Percentiles rank a stretch among this genome's conserved stretches.
phyloP scores from a whole-genome alignment of 345 rosid species.

The Psidium friedrichsthalianum region DNA sequence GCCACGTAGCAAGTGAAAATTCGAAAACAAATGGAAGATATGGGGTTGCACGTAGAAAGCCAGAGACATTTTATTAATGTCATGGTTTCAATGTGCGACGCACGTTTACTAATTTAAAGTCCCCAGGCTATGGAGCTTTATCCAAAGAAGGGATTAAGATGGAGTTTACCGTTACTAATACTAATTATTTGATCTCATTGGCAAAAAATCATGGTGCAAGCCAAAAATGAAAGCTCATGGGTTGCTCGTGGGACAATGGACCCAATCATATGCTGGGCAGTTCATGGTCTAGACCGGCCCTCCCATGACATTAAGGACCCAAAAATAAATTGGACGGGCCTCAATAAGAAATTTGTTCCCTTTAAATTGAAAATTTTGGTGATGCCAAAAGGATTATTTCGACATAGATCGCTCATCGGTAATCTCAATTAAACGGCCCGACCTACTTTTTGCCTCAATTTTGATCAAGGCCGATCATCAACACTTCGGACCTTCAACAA shows the following conservation, averaged over 20 bases:
- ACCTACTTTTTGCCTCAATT: neutral
- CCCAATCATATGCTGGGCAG: neutral
- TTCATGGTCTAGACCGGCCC: neutral
- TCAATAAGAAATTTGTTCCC: neutral
- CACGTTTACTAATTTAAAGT: neutral
- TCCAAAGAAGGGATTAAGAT: too few relatives aligned
- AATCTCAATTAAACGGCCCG: neutral
- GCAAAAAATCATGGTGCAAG: neutral
- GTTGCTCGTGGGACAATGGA: neutral
- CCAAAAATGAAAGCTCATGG: neutral
- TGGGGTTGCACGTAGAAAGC: neutral
- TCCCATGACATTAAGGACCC: neutral
- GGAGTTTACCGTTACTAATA: too few relatives aligned
- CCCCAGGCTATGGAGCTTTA: neutral
- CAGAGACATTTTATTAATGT: neutral
- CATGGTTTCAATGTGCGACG: neutral
- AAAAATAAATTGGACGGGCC: neutral
- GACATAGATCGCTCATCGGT: neutral
- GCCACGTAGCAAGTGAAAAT: neutral
- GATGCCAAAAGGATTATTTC: neutral
- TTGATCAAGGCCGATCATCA: neutral
- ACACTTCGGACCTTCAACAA: neutral
- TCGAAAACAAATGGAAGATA: neutral
- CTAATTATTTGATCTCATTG: too few relatives aligned
- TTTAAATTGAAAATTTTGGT: neutral